These are phyloP conservation scores for Bonnemaisonia californica DNA, from an alignment of 31 red algal species.

Conservation along the genomic window DNA sequence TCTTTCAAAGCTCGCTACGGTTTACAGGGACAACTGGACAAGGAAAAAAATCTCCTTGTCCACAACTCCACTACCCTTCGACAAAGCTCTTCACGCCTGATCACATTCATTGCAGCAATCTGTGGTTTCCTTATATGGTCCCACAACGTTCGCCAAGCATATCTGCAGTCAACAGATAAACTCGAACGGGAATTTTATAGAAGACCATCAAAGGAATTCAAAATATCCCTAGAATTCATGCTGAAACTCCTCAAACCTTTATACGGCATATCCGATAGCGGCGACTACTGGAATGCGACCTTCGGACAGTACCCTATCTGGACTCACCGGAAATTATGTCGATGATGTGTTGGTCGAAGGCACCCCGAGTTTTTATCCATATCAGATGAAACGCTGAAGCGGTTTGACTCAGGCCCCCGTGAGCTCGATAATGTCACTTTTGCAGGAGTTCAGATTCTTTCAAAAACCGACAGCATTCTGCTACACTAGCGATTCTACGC, in stretches of 20 bases:
- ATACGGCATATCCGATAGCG: conserved; percentile 16
- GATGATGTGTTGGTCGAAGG: conserved; percentile 25
- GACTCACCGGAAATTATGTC: conserved; percentile 8
- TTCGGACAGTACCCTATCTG: background rate
- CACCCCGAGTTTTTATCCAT: background rate
- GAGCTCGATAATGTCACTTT: conserved; percentile 11
- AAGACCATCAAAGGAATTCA: background rate
- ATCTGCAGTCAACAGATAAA: background rate
- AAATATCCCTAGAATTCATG: conserved; percentile 7
- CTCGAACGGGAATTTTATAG: conserved; percentile 13
- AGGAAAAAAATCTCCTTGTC: conserved; percentile 2
- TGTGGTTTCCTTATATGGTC: conserved; percentile 13
- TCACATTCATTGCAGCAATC: conserved; percentile 12
- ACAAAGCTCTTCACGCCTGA: conserved; percentile 14
- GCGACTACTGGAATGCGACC: conserved; percentile 37
- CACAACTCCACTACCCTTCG: conserved; percentile 12
- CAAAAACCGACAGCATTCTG: background rate
- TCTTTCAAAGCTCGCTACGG: conserved; percentile 30
- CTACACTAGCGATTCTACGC: background rate
- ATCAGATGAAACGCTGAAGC: background rate
- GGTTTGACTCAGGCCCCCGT: conserved; percentile 13
- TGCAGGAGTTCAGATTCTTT: background rate
- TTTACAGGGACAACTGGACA: conserved; percentile 24
- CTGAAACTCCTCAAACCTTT: conserved; percentile 35
- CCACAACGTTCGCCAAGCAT: conserved; percentile 26